Conservation (phyloP, 169 alveolate genomes). For the Cryptosporidium ubiquitum region DNA sequence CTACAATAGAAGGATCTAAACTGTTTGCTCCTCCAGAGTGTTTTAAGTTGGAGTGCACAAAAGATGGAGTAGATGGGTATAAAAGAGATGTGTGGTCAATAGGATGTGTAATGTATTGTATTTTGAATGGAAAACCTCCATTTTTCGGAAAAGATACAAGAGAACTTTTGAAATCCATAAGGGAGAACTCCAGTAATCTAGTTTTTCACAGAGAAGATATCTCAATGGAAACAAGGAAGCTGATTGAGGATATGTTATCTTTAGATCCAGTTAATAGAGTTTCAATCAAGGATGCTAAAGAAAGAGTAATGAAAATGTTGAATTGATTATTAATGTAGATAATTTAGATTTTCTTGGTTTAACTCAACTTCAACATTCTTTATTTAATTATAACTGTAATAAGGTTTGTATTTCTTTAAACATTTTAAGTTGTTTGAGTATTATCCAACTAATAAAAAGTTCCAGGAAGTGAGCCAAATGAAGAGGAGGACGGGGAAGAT, state of each 20-base stretch:
- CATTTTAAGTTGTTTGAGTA: too few relatives aligned
- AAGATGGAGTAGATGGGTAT: conserved; percentile 45
- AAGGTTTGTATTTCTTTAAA: background rate
- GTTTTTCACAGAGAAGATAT: background rate
- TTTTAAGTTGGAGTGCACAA: conserved; percentile 51
- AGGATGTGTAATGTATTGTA: conserved; percentile 58
- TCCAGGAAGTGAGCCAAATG: background rate
- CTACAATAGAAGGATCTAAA: conserved; percentile 33
- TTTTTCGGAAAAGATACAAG: conserved; percentile 27
- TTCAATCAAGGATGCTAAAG: conserved; percentile 3
- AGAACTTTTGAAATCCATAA: conserved; percentile 22
- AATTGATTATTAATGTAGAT: background rate
- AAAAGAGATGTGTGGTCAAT: conserved; percentile 72
- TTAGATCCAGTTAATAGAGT: conserved; percentile 38
- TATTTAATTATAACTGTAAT: background rate
- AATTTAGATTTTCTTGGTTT: background rate
- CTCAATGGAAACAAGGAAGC: conserved; percentile 16
- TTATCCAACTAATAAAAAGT: background rate
- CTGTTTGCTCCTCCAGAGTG: conserved; percentile 71
- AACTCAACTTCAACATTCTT: background rate
- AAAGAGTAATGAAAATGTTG: background rate
- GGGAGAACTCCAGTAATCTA: background rate
- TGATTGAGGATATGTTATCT: conserved; percentile 25
- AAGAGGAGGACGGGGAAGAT: background rate
- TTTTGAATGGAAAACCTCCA: conserved; percentile 44